Conservation (phyloP, 2,329 filamentous ascomycete genomes). For the Hypoxylon sp. region DNA sequence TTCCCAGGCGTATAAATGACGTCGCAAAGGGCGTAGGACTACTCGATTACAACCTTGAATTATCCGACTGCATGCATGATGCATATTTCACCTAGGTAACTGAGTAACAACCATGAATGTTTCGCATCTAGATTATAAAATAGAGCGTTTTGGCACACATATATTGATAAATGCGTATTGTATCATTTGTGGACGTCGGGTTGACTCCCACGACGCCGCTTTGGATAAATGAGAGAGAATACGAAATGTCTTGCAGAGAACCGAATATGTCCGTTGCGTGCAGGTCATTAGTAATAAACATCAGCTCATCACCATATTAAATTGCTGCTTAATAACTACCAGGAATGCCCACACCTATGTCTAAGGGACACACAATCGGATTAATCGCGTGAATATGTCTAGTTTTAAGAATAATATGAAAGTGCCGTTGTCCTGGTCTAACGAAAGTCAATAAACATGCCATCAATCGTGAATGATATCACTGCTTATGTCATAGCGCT, state of each 20-base stretch:
- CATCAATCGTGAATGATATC: constrained; percentile 11
- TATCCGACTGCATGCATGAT: constrained; percentile 31
- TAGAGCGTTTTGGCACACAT: background rate
- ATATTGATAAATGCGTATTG: background rate
- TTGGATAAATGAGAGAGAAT: constrained; percentile 2
- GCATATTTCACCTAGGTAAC: constrained; percentile 26
- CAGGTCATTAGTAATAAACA: background rate
- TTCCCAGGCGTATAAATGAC: constrained; percentile 27
- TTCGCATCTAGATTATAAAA: constrained; percentile 1
- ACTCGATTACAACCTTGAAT: constrained; percentile 24
- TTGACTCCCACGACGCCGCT: background rate
- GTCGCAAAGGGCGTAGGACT: constrained; percentile 38
- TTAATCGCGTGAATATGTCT: constrained; percentile 9
- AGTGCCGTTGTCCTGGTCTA: constrained; percentile 3
- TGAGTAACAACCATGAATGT: background rate
- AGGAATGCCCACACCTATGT: too few species aligned
- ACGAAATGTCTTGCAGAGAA: background rate
- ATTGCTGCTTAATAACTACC: background rate
- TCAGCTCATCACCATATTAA: background rate
- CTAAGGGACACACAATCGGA: background rate
- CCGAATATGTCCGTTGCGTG: background rate
- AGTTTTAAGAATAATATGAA: background rate
- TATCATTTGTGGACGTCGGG: background rate
- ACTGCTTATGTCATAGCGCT: constrained; percentile 14
- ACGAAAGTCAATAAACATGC: constrained; percentile 3